Evolutionary conservation across 2,329 filamentous ascomycete species (phyloP).

Genomic region (Cryphonectria nitschkei): DNA sequence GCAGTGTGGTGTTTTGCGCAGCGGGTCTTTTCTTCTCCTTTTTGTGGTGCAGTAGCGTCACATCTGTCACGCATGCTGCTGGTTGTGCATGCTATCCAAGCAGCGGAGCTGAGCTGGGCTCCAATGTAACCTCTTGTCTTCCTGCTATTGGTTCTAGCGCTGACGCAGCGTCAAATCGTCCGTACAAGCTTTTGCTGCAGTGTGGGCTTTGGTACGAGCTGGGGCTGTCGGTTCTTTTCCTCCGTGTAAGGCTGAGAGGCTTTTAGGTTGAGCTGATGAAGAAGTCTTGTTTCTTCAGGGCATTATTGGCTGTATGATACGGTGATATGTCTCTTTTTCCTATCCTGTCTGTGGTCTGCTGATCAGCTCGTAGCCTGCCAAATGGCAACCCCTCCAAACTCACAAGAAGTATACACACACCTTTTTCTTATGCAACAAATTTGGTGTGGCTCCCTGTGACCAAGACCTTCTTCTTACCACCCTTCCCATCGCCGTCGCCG

Average conservation of each 20-base stretch:
- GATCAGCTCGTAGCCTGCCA: neutral
- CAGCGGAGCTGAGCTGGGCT: neutral
- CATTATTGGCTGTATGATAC: neutral
- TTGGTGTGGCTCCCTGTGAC: slow-evolving; percentile 31
- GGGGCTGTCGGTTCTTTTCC: neutral
- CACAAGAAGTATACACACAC: neutral
- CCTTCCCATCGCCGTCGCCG: slow-evolving; percentile 20
- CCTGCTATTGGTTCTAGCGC: neutral
- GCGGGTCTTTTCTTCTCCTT: neutral
- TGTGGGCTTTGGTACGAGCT: neutral
- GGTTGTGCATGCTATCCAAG: neutral
- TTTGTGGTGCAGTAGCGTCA: slow-evolving; percentile 7
- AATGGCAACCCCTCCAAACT: neutral
- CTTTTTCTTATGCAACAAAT: slow-evolving; percentile 21
- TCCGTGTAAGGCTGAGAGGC: neutral
- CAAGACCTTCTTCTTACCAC: slow-evolving; percentile 26
- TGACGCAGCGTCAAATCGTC: neutral
- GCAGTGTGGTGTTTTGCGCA: slow-evolving; percentile 12
- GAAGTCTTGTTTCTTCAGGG: neutral
- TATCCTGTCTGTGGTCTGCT: neutral
- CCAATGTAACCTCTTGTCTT: neutral
- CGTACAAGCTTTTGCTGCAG: neutral
- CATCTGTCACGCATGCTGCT: neutral
- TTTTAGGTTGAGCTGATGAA: neutral
- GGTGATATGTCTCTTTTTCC: neutral